Conservation (phyloP, 73 alveolate genomes). For the Tetrahymena borealis region DNA sequence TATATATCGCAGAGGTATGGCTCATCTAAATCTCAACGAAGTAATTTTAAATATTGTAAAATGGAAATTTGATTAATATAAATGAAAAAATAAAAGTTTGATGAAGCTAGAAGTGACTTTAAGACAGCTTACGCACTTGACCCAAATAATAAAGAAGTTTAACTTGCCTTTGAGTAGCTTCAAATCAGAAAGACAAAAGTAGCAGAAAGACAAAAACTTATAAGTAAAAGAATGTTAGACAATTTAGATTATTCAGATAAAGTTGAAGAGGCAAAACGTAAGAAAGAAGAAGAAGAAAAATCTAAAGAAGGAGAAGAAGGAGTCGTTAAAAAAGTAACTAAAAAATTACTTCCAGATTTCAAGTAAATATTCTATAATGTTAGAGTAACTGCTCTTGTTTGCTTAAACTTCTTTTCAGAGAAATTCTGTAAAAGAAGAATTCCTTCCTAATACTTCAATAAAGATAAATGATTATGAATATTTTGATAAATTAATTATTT, state of each 20-base stretch:
- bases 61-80: background rate
- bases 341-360: background rate
- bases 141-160: background rate
- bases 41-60: background rate
- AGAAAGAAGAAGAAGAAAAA: background rate
- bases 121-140: background rate
- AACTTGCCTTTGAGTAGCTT: background rate
- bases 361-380: background rate
- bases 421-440: background rate
- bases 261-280: background rate
- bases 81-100: background rate
- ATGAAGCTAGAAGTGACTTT: background rate
- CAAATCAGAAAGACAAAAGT: background rate
- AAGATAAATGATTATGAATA: background rate
- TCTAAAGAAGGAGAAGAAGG: background rate
- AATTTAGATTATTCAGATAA: background rate
- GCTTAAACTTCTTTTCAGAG: background rate
- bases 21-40: background rate
- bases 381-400: background rate
- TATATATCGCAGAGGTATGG: background rate
- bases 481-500: no score
- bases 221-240: background rate
- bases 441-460: background rate
- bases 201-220: background rate
- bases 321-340: background rate